Evolutionary conservation across 345 rosid genomes (phyloP).

Genomic region (Murraya koenigii): DNA sequence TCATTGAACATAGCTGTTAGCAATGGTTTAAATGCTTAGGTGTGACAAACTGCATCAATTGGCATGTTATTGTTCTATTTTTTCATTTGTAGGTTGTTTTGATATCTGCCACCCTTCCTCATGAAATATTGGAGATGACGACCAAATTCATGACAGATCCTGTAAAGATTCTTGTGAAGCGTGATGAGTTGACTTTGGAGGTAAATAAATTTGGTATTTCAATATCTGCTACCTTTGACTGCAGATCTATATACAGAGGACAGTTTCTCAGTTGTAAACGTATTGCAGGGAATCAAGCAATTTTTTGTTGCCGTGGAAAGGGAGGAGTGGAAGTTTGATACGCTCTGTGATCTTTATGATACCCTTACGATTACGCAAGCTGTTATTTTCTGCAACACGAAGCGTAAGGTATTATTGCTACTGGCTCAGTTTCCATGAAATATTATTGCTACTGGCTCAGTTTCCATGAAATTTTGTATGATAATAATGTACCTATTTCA

Average conservation of each 20-base stretch:
- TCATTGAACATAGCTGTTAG: neutral
- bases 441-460: neutral
- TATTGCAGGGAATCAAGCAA: constrained; percentile 86
- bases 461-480: neutral
- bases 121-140: constrained; percentile 95
- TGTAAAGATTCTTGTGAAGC: constrained; percentile 91
- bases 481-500: neutral
- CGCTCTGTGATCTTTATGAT: constrained; percentile 91
- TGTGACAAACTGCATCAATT: neutral
- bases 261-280: constrained; percentile 3
- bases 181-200: constrained; percentile 98
- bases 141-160: constrained; percentile 96
- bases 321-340: constrained; percentile 99
- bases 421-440: neutral
- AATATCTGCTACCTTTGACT: neutral
- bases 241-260: neutral
- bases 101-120: constrained; percentile 96
- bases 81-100: constrained; percentile 60
- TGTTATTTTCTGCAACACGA: constrained; percentile 97
- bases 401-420: constrained; percentile 65
- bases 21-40: neutral
- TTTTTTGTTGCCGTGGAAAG: constrained; percentile 93
- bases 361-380: constrained; percentile 94
- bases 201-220: constrained; percentile 29
- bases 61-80: neutral